Percentiles rank a stretch among this genome's conserved stretches.
Evolutionary conservation across 345 rosid species (phyloP).

Genomic region (Trapa incisa): DNA sequence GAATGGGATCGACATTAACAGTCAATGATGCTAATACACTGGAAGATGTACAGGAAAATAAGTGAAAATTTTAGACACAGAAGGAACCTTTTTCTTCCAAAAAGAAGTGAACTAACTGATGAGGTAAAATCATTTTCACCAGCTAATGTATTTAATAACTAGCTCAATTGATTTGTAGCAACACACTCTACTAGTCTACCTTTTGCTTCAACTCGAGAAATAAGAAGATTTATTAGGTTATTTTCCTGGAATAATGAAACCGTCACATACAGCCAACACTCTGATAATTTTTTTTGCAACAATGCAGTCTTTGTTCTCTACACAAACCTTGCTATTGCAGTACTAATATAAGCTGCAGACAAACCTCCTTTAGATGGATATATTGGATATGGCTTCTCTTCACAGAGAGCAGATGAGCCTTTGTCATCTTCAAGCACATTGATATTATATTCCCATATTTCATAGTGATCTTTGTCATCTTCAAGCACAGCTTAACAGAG

Average conservation of each 20-base stretch:
- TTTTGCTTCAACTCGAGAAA: neutral
- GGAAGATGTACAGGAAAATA: neutral
- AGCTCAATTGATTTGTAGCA: neutral
- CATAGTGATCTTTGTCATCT: conserved; percentile 44
- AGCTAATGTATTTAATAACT: neutral
- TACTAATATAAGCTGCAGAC: conserved; percentile 53
- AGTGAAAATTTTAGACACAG: neutral
- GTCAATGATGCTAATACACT: conserved; percentile 56
- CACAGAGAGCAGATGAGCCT: conserved; percentile 35
- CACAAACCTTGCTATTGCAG: conserved; percentile 54
- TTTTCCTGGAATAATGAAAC: neutral
- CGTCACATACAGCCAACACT: neutral
- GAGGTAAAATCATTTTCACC: neutral
- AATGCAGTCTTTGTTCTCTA: neutral
- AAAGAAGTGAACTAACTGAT: neutral
- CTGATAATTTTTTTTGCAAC: neutral
- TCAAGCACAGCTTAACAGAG: too few species aligned
- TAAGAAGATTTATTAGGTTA: neutral
- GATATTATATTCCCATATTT: conserved; percentile 75
- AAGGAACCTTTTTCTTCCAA: neutral
- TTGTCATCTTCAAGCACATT: conserved; percentile 64
- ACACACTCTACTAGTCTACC: neutral
- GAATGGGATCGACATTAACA: conserved; percentile 62
- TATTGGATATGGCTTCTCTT: conserved; percentile 77
- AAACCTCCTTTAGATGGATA: conserved; percentile 90